Evolutionary conservation across 208 protist genomes (phyloP), one percentile per base, ranked within the genome.

Genomic region (Tritrichomonas musculus): DNA sequence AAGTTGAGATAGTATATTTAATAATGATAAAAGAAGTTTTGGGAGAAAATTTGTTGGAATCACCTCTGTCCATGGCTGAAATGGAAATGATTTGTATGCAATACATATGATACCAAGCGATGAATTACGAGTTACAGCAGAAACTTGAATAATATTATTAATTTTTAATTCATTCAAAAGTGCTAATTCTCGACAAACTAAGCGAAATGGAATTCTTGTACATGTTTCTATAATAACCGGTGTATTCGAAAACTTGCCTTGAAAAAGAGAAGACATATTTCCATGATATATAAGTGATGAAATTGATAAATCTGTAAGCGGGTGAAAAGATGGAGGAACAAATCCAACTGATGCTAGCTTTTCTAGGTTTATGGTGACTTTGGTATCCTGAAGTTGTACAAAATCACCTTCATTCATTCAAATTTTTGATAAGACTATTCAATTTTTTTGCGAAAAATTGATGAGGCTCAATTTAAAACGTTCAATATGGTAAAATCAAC

Each of bases 81-180:
- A 88, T 39, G 53, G 47, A 39, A 88, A 55, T 4, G 20, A 33
- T 57, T 57, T 49, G 27, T 88, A 88, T 27, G 77, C 77, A 20
- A 88, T 33, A 1, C n/a, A 88, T 11, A 88, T 60, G 57, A 88
- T 49, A 33, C 77, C 77, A 60, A 88, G 47, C 22, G 77, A 53
- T 39, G 41, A 14, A 57, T 88, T 88, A 5, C 77, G 39, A 53
- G 77, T 88, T 27, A 88, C 9, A 3, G 47, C 47, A 22, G 25
- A 25, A 20, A 88, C 57, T 50, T 88, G 53, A 14, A 88, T n/a
- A 4, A 88, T 88, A 39, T 88, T 88, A 20, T 53, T 22, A 39
- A 88, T 88, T 1, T 88, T 88, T 88, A 88, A 88, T 27, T 88
- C 47, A 55, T 88, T 30, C 25, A 88, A 33, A n/a, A 69, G 30